phyloP scores from a whole-genome alignment of 2,329 filamentous ascomycete species.

The Hymenoscyphus salicellus region DNA sequence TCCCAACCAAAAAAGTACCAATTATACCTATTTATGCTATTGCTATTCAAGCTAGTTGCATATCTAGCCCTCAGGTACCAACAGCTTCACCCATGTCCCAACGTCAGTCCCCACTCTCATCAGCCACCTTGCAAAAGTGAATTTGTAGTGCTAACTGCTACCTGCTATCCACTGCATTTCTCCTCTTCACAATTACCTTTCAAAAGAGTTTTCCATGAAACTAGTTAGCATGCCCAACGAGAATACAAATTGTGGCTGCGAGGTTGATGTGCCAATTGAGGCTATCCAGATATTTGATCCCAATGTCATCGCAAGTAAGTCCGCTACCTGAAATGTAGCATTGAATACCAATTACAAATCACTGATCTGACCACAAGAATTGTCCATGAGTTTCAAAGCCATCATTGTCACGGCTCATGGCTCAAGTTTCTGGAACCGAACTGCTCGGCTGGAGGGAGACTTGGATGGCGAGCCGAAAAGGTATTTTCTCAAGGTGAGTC shows the following conservation, averaged over 20 bases:
- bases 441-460: background rate
- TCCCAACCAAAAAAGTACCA: no score
- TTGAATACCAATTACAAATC: background rate
- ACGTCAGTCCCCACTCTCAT: background rate
- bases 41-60: no score
- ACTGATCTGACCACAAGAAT: background rate
- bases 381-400: background rate
- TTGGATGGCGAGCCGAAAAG: background rate
- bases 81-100: background rate
- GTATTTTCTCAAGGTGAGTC: background rate
- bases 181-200: background rate
- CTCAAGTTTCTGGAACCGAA: background rate
- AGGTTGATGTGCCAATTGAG: background rate
- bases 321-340: background rate
- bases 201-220: background rate
- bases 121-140: background rate
- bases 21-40: no score
- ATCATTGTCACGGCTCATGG: background rate
- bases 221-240: background rate
- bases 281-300: background rate
- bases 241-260: background rate
- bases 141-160: background rate
- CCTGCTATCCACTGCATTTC: background rate
- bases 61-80: background rate
- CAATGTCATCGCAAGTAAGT: background rate